Evolutionary conservation across 257 asterid genomes (phyloP), one percentile per base, ranked within the genome.

Genomic region (Ophiorrhiza pumila): DNA sequence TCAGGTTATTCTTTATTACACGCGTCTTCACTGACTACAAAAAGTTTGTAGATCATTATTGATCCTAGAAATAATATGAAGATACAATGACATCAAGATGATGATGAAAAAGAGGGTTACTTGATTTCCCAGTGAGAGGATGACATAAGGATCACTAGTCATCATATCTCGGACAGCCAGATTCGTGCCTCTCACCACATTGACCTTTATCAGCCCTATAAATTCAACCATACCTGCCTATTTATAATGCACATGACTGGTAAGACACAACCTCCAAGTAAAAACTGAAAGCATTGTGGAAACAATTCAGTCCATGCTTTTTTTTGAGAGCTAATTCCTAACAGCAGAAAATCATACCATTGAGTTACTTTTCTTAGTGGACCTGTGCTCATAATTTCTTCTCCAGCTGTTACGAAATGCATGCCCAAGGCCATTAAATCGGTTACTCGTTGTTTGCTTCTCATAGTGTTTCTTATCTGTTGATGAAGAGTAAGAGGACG

Each of bases 201-300:
- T 93, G 52, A 93, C 96, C 75, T 87, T 91, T 43, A 93, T 85
- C 81, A 91, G 72, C 76, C 98, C 98, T 52, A 93, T 88, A 62
- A 93, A 93, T 82, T 93, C 98, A 67, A 93, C 89, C 98, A 93
- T 93, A 76, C 98, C 97, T 78, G 93, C 96, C 97, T 91, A 76
- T 71, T 82, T 79, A 73, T 65, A 57, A 77, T 64, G 71, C 73
- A 69, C 39, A 71, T 52, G 75, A 77, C 10, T 41, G 43, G 79
- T 76, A 65, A 74, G 80, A 49, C 59, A 57, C 56, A 42, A 64
- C 65, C 72, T 60, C 68, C 65, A 64, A 15, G 68, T 62, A 50
- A 57, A 27, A 41, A 68, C 49, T 37, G 22, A 65, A 59, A 37
- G 37, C 6, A 65, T 49, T 35, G 22, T 49, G 20, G 37, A 55